Conservation (phyloP, 176 grass and related monocot species). For the Eleusine indica region DNA sequence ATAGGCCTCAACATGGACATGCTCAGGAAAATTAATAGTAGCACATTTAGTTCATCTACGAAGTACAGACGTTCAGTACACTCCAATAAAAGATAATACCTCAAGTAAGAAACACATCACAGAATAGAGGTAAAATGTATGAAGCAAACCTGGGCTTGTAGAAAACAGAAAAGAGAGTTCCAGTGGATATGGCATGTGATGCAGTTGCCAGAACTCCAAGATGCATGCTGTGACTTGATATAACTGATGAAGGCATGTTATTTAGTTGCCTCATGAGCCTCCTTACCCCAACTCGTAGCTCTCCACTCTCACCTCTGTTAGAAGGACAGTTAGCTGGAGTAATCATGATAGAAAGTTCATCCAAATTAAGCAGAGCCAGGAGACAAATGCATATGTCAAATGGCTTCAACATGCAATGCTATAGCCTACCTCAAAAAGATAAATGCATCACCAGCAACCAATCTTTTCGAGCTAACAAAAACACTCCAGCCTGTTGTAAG, state of each 20-base stretch:
- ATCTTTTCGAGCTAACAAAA: conserved; percentile 90
- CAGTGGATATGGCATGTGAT: conserved; percentile 76
- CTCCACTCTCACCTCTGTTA: conserved; percentile 73
- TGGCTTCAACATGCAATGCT: not conserved
- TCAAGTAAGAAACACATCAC: conserved; percentile 6
- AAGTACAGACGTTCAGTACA: not conserved
- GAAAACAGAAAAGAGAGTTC: conserved; percentile 78
- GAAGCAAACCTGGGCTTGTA: conserved; percentile 85
- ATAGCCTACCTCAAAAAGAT: conserved; percentile 76
- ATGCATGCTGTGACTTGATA: conserved; percentile 98
- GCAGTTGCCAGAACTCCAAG: conserved; percentile 92
- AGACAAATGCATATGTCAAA: conserved; percentile 10
- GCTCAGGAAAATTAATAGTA: not conserved
- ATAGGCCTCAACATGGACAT: conserved; percentile 3
- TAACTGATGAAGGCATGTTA: conserved; percentile 87
- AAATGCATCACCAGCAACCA: conserved; percentile 92
- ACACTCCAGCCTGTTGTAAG: conserved; percentile 94
- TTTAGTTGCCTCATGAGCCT: conserved; percentile 67
- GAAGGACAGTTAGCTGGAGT: conserved; percentile 26
- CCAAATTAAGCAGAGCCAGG: conserved; percentile 8
- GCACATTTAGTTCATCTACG: not conserved
- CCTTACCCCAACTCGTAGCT: conserved; percentile 81
- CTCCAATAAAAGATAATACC: conserved; percentile 5
- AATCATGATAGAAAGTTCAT: conserved; percentile 15
- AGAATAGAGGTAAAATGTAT: conserved; percentile 6